Conservation (phyloP, 2,329 filamentous ascomycete species). For the Colletotrichum camelliae region DNA sequence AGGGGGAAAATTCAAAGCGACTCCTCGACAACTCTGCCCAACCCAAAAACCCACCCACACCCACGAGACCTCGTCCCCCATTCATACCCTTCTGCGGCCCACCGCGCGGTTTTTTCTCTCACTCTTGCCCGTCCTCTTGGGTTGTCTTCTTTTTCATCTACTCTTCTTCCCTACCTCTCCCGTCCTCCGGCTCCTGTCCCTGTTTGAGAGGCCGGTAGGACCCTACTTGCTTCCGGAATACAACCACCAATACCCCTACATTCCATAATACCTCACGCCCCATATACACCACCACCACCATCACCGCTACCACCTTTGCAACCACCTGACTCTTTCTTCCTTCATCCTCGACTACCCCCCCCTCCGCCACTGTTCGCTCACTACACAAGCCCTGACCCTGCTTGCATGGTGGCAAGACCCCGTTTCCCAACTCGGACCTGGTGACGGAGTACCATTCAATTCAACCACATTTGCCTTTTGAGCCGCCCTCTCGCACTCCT, state of each 20-base stretch:
- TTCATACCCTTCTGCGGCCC: slow-evolving; percentile 8
- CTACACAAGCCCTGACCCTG: slow-evolving; percentile 15
- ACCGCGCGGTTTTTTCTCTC: slow-evolving; percentile 7
- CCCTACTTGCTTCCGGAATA: slow-evolving; percentile 22
- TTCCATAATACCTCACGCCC: slow-evolving; percentile 17
- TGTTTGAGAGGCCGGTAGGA: slow-evolving; percentile 19
- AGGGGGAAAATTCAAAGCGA: neutral
- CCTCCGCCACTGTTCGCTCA: slow-evolving; percentile 11
- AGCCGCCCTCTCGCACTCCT: slow-evolving; percentile 3
- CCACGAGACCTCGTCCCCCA: slow-evolving; percentile 9
- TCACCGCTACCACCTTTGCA: slow-evolving; percentile 6
- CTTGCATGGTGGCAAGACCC: slow-evolving; percentile 21
- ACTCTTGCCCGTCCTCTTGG: slow-evolving; percentile 1
- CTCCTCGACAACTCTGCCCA: slow-evolving; percentile 23
- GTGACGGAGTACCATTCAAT: slow-evolving; percentile 18
- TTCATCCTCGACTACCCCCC: slow-evolving; percentile 10
- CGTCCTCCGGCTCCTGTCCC: slow-evolving; percentile 24
- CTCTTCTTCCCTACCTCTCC: slow-evolving; percentile 13
- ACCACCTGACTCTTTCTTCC: slow-evolving; percentile 14
- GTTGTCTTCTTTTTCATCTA: slow-evolving; percentile 16
- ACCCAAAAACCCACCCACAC: slow-evolving; percentile 23
- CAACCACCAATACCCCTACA: slow-evolving; percentile 20
- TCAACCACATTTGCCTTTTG: slow-evolving; percentile 11
- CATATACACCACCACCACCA: slow-evolving; percentile 12
- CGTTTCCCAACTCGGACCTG: slow-evolving; percentile 18